A percentile compares a stretch with the other conserved stretches of the same genome.
Conservation (phyloP, 768 basidiomycete genomes). For the Rhodotorula babjevae region DNA sequence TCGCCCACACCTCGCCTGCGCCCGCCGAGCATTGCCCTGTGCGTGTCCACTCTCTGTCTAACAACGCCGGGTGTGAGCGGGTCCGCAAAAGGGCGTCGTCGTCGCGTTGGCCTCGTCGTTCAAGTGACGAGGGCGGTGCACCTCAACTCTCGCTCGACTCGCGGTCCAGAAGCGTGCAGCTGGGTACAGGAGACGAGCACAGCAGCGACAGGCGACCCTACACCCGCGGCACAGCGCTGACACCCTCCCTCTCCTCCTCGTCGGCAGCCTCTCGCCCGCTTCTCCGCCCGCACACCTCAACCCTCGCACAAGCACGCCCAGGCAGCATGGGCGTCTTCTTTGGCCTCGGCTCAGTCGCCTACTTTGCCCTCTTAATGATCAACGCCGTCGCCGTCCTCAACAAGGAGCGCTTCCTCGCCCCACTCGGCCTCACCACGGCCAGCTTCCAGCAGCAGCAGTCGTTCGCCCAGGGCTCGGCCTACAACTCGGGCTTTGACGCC, state of each 20-base stretch:
- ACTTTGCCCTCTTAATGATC: slow-evolving; percentile 78
- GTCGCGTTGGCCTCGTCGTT: no score
- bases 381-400: slow-evolving; percentile 93
- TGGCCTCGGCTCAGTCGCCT: slow-evolving; percentile 57
- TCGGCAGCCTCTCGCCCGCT: background rate
- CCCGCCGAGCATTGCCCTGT: no score
- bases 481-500: slow-evolving; percentile 18
- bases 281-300: no score
- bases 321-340: slow-evolving; percentile 41
- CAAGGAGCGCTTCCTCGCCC: slow-evolving; percentile 89
- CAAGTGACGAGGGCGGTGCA: no score
- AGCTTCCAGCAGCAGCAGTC: slow-evolving; percentile 8
- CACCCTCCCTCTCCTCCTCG: background rate
- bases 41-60: no score
- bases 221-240: background rate
- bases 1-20: no score
- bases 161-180: no score
- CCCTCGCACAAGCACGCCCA: background rate
- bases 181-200: no score
- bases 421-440: slow-evolving; percentile 20
- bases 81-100: no score
- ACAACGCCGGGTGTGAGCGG: no score
- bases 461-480: background rate
- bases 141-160: no score
- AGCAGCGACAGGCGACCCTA: no score